Evolutionary conservation across 1,284 basidiomycete species (phyloP).

Genomic region (Moesziomyces parantarcticus): DNA sequence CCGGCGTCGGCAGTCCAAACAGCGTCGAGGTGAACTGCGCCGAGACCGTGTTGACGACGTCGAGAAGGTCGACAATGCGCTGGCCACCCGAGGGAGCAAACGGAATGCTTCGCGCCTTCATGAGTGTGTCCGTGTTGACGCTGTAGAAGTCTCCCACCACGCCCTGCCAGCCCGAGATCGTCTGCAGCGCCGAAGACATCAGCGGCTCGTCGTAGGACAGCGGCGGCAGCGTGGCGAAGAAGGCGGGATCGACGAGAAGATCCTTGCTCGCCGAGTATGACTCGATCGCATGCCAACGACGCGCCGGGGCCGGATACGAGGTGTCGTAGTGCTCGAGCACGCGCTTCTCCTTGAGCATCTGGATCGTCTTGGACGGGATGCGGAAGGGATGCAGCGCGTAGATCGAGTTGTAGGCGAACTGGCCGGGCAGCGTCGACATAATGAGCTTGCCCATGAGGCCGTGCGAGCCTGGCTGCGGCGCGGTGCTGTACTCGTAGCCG

Average conservation of each 20-base stretch:
- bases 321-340: conserved; percentile 71
- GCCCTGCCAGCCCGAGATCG: conserved; percentile 39
- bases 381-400: conserved; percentile 74
- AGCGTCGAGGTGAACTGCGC: conserved; percentile 42
- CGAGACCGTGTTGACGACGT: conserved; percentile 41
- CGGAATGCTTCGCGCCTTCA: conserved; percentile 25
- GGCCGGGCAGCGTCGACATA: conserved; percentile 44
- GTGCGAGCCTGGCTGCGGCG: conserved; percentile 35
- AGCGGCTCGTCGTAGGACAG: conserved; percentile 37
- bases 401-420: conserved; percentile 47
- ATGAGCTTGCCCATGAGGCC: conserved; percentile 51
- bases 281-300: conserved; percentile 35
- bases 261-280: conserved; percentile 43
- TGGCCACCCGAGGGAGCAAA: conserved; percentile 17
- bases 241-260: conserved; percentile 36
- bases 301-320: conserved; percentile 31
- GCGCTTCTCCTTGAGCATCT: conserved; percentile 75
- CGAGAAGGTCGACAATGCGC: conserved; percentile 40
- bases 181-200: conserved; percentile 36
- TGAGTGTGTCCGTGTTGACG: conserved; percentile 15
- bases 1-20: conserved; percentile 41
- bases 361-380: conserved; percentile 71
- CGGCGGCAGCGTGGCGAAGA: conserved; percentile 34
- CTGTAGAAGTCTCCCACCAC: conserved; percentile 33
- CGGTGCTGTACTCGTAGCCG: conserved; percentile 49